Conservation (phyloP, 2,329 filamentous ascomycete genomes). For the Chaetomiaceae sp. region DNA sequence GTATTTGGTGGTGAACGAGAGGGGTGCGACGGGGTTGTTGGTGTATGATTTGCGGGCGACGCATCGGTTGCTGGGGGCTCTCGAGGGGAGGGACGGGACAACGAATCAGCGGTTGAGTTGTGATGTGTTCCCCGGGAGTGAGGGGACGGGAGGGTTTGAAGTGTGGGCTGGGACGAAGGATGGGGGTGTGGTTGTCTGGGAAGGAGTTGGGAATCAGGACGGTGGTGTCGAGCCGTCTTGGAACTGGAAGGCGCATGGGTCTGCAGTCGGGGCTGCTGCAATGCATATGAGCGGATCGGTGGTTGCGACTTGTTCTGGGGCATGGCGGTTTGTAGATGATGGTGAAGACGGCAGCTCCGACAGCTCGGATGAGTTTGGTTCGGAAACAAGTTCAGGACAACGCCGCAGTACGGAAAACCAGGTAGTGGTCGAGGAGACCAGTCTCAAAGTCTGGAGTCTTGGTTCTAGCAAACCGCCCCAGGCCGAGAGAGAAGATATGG, state of each 20-base stretch:
- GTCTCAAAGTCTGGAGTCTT: slow-evolving; percentile 41
- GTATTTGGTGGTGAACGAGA: slow-evolving; percentile 60
- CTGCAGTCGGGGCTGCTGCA: slow-evolving; percentile 46
- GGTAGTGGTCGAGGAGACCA: slow-evolving; percentile 37
- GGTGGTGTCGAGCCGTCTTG: slow-evolving; percentile 45
- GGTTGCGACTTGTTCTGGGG: slow-evolving; percentile 52
- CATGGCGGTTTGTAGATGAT: slow-evolving; percentile 42
- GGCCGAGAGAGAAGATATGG: not conserved
- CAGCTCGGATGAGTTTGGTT: slow-evolving; percentile 13
- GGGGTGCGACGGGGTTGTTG: slow-evolving; percentile 50
- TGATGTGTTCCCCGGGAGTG: slow-evolving; percentile 47
- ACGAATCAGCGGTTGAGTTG: slow-evolving; percentile 55
- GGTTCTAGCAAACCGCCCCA: slow-evolving; percentile 13
- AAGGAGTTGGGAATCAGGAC: slow-evolving; percentile 46
- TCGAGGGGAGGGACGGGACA: slow-evolving; percentile 46
- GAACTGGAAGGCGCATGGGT: slow-evolving; percentile 46
- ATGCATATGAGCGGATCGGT: slow-evolving; percentile 54
- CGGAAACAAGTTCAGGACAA: not conserved
- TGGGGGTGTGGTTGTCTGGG: slow-evolving; percentile 56
- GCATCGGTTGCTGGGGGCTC: slow-evolving; percentile 51
- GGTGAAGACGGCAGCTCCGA: slow-evolving; percentile 18
- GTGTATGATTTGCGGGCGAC: slow-evolving; percentile 61
- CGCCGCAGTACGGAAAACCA: not conserved
- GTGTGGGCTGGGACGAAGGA: slow-evolving; percentile 57
- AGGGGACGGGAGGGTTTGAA: slow-evolving; percentile 45